phyloP scores from a whole-genome alignment of 2,329 filamentous ascomycete species.

The Monosporascus cannonballus region DNA sequence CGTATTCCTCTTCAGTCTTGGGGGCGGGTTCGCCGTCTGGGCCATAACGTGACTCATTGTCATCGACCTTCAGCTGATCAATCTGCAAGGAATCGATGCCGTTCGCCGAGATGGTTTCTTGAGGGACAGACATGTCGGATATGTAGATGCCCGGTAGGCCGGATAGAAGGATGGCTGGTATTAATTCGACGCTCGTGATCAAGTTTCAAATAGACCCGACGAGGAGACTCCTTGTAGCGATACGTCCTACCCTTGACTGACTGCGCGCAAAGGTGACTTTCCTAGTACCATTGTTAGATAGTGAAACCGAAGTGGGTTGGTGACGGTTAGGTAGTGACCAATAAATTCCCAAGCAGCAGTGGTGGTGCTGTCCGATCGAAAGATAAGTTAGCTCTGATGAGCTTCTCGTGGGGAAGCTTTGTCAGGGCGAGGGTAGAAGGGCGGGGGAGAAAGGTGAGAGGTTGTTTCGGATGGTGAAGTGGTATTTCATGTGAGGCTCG shows the following conservation, averaged over 20 bases:
- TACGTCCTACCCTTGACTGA: background rate
- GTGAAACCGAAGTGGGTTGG: background rate
- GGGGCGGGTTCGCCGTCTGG: conserved; percentile 73
- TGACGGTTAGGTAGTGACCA: background rate
- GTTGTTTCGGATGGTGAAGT: background rate
- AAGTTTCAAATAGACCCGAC: background rate
- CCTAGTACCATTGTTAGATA: background rate
- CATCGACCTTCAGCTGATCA: conserved; percentile 61
- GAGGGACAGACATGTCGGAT: conserved; percentile 52
- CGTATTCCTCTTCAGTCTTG: conserved; percentile 96
- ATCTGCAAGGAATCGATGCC: conserved; percentile 58
- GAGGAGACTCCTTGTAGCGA: background rate
- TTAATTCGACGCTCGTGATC: conserved; percentile 4
- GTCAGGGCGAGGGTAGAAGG: background rate
- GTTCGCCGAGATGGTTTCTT: conserved; percentile 51
- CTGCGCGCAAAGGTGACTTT: background rate
- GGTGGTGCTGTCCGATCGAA: background rate
- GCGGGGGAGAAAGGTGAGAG: background rate
- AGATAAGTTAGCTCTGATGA: conserved; percentile 25
- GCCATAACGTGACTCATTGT: conserved; percentile 54
- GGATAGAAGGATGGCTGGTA: conserved; percentile 3
- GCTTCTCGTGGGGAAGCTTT: conserved; percentile 3
- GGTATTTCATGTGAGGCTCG: background rate
- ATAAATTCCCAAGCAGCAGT: background rate
- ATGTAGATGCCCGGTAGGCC: conserved; percentile 14